phyloP scores from a whole-genome alignment of 208 protist species.

The Angomonas deanei region DNA sequence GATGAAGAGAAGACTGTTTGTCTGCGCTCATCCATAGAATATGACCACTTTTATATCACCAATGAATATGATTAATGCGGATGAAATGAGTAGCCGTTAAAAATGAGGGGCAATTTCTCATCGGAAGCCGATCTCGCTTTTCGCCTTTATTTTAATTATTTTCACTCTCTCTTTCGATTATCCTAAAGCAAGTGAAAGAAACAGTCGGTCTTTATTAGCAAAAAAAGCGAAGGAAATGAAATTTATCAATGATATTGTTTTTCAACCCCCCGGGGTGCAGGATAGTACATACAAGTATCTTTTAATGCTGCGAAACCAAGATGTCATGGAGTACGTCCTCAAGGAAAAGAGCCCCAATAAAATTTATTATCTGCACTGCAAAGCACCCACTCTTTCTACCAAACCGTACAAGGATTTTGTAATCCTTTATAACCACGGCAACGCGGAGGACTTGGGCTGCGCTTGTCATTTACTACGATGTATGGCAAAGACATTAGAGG shows the following conservation, averaged over 20 bases:
- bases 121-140: no score
- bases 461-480: slow-evolving; percentile 24
- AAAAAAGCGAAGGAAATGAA: no score
- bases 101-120: no score
- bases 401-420: slow-evolving; percentile 14
- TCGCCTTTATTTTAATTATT: slow-evolving; percentile 3
- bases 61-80: no score
- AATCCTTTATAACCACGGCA: slow-evolving; percentile 73
- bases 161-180: neutral
- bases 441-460: slow-evolving; percentile 57
- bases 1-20: no score
- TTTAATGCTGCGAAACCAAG: slow-evolving; percentile 1
- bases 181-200: no score
- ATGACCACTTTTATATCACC: no score
- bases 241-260: slow-evolving; percentile 49
- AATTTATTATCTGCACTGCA: slow-evolving; percentile 7
- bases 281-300: neutral
- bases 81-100: no score
- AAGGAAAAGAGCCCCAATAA: slow-evolving; percentile 27
- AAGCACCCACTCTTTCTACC: neutral
- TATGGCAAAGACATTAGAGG: slow-evolving; percentile 16
- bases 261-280: slow-evolving; percentile 30
- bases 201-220: no score
- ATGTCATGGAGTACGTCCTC: slow-evolving; percentile 23
- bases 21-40: no score